Percentiles rank a stretch among this genome's conserved stretches.
Evolutionary conservation across 805 yeast genomes (phyloP).

Genomic region (Saccharomyces cerevisiae): DNA sequence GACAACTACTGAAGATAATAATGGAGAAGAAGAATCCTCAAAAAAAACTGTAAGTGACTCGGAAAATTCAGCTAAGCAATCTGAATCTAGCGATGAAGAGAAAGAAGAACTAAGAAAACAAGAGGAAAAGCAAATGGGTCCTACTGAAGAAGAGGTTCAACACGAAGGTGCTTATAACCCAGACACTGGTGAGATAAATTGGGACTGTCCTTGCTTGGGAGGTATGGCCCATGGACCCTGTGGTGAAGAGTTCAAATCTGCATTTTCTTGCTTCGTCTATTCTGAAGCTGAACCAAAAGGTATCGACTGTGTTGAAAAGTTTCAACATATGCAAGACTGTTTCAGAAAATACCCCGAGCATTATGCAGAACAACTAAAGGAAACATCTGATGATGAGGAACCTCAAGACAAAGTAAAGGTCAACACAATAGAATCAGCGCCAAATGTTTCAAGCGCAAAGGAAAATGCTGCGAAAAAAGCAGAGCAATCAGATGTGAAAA

Average conservation of each 20-base stretch:
- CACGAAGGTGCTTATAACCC: slow-evolving; percentile 79
- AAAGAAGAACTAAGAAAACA: neutral
- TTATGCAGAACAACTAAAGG: slow-evolving; percentile 79
- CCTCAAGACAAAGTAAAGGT: neutral
- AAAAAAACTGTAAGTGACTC: slow-evolving; percentile 9
- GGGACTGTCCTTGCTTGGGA: slow-evolving; percentile 99
- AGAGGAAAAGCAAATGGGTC: slow-evolving; percentile 4
- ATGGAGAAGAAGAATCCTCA: slow-evolving; percentile 1
- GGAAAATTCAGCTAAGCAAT: neutral
- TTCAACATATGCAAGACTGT: slow-evolving; percentile 87
- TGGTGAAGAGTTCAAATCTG: slow-evolving; percentile 90
- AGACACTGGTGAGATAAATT: slow-evolving; percentile 96
- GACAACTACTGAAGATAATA: neutral
- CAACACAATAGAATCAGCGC: neutral
- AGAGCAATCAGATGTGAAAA: neutral
- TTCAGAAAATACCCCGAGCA: slow-evolving; percentile 89
- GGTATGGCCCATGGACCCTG: slow-evolving; percentile 99
- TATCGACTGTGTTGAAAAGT: slow-evolving; percentile 84
- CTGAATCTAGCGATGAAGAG: slow-evolving; percentile 1
- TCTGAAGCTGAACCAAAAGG: slow-evolving; percentile 96
- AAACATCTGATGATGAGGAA: slow-evolving; percentile 50
- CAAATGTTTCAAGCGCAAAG: neutral
- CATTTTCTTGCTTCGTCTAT: slow-evolving; percentile 90
- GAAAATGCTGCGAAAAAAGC: neutral
- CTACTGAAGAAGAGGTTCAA: slow-evolving; percentile 32